Percentiles rank a stretch among this genome's conserved stretches.
Evolutionary conservation across 1,284 basidiomycete species (phyloP).

Genomic region (Pisolithus thermaeus): DNA sequence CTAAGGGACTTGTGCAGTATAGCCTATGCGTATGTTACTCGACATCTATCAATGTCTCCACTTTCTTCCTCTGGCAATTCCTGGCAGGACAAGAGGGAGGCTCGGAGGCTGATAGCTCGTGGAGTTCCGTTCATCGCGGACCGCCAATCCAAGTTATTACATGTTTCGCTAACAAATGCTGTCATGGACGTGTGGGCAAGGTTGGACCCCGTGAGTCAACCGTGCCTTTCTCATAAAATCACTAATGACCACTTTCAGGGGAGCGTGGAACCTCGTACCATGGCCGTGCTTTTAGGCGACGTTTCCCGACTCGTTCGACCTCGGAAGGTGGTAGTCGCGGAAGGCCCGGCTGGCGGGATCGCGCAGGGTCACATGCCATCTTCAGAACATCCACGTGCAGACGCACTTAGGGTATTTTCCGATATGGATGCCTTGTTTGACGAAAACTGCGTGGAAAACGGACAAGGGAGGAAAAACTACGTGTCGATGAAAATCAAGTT

Average conservation of each 20-base stretch:
- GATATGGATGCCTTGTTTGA: conserved; percentile 22
- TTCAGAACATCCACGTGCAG: conserved; percentile 16
- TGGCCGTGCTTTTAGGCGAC: conserved; percentile 52
- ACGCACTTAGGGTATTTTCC: conserved; percentile 21
- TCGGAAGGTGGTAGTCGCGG: conserved; percentile 30
- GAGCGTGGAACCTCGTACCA: conserved; percentile 38
- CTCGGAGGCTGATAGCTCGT: conserved; percentile 40
- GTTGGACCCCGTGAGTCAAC: conserved; percentile 42
- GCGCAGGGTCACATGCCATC: background rate
- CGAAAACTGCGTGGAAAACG: background rate
- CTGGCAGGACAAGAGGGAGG: conserved; percentile 40
- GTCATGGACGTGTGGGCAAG: conserved; percentile 60
- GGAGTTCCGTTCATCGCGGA: conserved; percentile 60
- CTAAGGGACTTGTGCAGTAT: conserved; percentile 37
- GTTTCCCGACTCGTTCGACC: conserved; percentile 45
- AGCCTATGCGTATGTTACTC: conserved; percentile 59
- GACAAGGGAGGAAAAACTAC: conserved; percentile 6
- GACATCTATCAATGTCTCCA: conserved; percentile 53
- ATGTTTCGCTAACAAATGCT: conserved; percentile 43
- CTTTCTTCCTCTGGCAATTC: conserved; percentile 37
- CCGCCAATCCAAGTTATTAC: conserved; percentile 45
- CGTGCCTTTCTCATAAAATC: background rate
- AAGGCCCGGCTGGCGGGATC: conserved; percentile 1
- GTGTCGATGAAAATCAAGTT: conserved; percentile 26
- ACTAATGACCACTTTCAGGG: conserved; percentile 32